Evolutionary conservation across 2,329 filamentous ascomycete genomes (phyloP).

Genomic region (Clonostachys byssicola): DNA sequence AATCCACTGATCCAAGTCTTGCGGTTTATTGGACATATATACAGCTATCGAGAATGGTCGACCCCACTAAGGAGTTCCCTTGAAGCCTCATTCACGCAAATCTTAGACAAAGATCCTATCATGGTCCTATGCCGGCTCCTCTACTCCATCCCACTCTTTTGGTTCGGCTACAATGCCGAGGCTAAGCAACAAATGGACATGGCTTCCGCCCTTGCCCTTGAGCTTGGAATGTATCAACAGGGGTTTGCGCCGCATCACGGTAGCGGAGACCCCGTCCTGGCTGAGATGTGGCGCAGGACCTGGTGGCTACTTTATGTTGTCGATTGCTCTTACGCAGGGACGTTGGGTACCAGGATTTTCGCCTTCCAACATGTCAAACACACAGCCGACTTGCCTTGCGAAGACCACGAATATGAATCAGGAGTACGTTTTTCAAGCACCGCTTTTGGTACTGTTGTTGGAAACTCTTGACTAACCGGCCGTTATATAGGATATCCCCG

Average conservation of each 20-base stretch:
- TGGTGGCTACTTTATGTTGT: conserved; percentile 66
- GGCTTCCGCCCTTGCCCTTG: conserved; percentile 54
- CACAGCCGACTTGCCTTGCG: conserved; percentile 59
- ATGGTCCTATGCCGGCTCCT: conserved; percentile 28
- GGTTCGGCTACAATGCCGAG: conserved; percentile 15
- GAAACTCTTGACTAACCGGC: conserved; percentile 8
- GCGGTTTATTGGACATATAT: conserved; percentile 26
- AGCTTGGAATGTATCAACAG: conserved; percentile 54
- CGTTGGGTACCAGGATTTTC: conserved; percentile 16
- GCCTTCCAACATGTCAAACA: conserved; percentile 32
- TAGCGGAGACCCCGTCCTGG: conserved; percentile 34
- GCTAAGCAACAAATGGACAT: conserved; percentile 25
- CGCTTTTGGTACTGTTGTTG: neutral
- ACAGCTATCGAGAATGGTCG: conserved; percentile 9
- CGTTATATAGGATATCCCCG: conserved; percentile 25
- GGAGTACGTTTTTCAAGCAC: conserved; percentile 18
- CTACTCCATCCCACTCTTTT: conserved; percentile 28
- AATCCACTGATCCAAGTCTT: conserved; percentile 16
- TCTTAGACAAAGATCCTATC: conserved; percentile 12
- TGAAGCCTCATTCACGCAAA: conserved; percentile 3
- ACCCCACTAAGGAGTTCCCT: neutral
- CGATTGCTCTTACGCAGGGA: conserved; percentile 42
- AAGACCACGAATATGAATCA: conserved; percentile 50
- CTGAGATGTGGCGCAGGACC: conserved; percentile 60
- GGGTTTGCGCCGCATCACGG: conserved; percentile 46